A percentile compares a stretch with the other conserved stretches of the same genome.
phyloP scores from a whole-genome alignment of 441 rosid species.

The Adansonia rubrostipa region DNA sequence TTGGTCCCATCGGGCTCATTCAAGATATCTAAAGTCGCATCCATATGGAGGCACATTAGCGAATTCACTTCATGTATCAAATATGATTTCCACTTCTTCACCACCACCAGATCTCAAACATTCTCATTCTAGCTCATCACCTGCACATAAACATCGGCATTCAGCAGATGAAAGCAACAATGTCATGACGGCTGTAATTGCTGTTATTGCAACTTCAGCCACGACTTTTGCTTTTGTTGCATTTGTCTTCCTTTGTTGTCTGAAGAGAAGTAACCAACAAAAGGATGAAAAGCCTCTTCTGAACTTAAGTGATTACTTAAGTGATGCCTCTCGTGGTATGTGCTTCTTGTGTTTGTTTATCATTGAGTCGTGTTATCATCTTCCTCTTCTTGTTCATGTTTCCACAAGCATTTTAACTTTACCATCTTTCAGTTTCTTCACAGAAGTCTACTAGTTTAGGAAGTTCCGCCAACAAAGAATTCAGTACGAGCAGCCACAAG shows the following conservation, averaged over 20 bases:
- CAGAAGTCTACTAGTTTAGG: constrained; percentile 44
- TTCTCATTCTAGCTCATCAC: constrained; percentile 18
- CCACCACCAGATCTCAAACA: constrained; percentile 8
- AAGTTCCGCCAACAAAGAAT: constrained; percentile 35
- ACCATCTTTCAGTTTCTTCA: constrained; percentile 48
- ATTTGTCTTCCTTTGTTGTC: constrained; percentile 50
- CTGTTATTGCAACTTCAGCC: constrained; percentile 45
- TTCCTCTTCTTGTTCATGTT: constrained; percentile 9
- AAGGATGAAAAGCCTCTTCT: constrained; percentile 61
- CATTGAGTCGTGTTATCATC: constrained; percentile 4
- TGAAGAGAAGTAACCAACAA: constrained; percentile 29
- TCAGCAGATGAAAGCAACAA: constrained; percentile 23
- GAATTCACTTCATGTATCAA: constrained; percentile 14
- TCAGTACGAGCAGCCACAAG: constrained; percentile 23
- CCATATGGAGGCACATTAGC: constrained; percentile 30
- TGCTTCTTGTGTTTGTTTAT: constrained; percentile 4
- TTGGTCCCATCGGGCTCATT: constrained; percentile 17
- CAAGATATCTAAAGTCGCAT: constrained; percentile 29
- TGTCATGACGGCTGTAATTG: constrained; percentile 37
- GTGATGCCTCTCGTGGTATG: constrained; percentile 51
- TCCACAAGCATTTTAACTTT: constrained; percentile 8
- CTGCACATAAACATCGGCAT: constrained; percentile 21
- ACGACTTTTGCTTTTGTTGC: constrained; percentile 49
- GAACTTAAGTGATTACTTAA: constrained; percentile 30
- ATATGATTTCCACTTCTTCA: background rate